Conservation (phyloP, 2,329 filamentous ascomycete genomes). For the Trichoderma hamatum region DNA sequence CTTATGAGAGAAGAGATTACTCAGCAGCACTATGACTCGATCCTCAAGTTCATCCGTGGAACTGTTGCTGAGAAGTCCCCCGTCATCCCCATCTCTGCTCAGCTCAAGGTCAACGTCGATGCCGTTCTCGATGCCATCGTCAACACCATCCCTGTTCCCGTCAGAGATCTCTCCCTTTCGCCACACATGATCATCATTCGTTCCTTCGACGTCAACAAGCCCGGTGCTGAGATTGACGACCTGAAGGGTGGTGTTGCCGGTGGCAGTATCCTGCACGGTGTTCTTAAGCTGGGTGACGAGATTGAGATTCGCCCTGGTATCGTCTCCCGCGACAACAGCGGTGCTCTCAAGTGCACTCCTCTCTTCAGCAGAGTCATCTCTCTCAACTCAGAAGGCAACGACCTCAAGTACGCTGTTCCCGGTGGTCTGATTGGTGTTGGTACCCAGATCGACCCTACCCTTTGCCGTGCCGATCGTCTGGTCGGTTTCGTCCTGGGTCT, state of each 20-base stretch:
- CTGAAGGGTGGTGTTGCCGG: slow-evolving; percentile 98
- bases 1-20: slow-evolving; percentile 96
- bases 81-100: slow-evolving; percentile 94
- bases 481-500: slow-evolving; percentile 97
- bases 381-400: slow-evolving; percentile 96
- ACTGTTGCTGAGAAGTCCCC: slow-evolving; percentile 94
- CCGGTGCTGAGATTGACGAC: slow-evolving; percentile 96
- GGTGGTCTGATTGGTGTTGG: slow-evolving; percentile 98
- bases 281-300: slow-evolving; percentile 95
- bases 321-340: slow-evolving; percentile 90
- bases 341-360: slow-evolving; percentile 92
- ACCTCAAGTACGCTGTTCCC: slow-evolving; percentile 96
- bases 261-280: slow-evolving; percentile 94
- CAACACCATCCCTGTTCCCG: slow-evolving; percentile 89
- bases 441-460: slow-evolving; percentile 93
- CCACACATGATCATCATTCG: slow-evolving; percentile 99
- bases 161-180: slow-evolving; percentile 86
- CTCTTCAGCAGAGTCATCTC: slow-evolving; percentile 96
- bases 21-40: slow-evolving; percentile 92
- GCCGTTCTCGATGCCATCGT: slow-evolving; percentile 96
- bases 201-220: slow-evolving; percentile 99
- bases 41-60: slow-evolving; percentile 96
- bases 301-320: slow-evolving; percentile 99
- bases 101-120: slow-evolving; percentile 99
- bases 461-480: slow-evolving; percentile 97